phyloP scores from a whole-genome alignment of 164 flowering plant genomes.

The Annona cherimola region DNA sequence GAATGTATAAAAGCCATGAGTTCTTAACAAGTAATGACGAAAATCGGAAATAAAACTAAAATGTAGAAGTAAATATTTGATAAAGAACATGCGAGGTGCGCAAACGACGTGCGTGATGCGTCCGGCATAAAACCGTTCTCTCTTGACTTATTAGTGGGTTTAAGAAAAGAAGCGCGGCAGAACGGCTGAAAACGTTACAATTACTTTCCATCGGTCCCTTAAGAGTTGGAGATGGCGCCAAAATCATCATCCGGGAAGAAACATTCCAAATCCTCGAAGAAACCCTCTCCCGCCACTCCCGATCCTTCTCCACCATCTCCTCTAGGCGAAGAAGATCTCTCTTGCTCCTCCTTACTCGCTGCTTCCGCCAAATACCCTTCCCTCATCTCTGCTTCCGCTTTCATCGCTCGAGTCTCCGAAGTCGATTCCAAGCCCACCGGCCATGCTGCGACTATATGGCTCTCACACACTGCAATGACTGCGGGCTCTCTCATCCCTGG shows the following conservation, averaged over 20 bases:
- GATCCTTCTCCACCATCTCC: not conserved
- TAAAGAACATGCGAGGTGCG: too few species aligned
- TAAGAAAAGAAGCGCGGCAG: not conserved
- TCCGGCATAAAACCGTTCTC: not conserved
- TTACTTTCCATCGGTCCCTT: not conserved
- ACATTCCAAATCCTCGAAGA: not conserved
- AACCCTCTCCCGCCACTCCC: not conserved
- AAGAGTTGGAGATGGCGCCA: constrained; percentile 2
- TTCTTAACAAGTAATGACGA: too few species aligned
- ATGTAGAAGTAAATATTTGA: too few species aligned
- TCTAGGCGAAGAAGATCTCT: constrained; percentile 22
- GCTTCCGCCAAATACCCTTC: constrained; percentile 58
- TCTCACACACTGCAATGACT: constrained; percentile 63
- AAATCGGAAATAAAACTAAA: too few species aligned
- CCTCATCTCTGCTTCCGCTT: constrained; percentile 48
- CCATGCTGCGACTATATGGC: constrained; percentile 56
- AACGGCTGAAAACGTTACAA: not conserved
- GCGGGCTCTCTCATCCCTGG: constrained; percentile 49
- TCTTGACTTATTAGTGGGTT: not conserved
- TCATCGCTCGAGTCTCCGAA: constrained; percentile 37
- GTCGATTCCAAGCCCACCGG: constrained; percentile 17
- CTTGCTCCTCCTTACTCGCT: constrained; percentile 16
- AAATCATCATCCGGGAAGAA: not conserved
- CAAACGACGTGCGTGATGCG: not conserved
- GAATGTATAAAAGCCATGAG: too few species aligned